These are phyloP conservation scores for Voacanga thouarsii DNA, from an alignment of 257 asterid species.

Conservation along the genomic window DNA sequence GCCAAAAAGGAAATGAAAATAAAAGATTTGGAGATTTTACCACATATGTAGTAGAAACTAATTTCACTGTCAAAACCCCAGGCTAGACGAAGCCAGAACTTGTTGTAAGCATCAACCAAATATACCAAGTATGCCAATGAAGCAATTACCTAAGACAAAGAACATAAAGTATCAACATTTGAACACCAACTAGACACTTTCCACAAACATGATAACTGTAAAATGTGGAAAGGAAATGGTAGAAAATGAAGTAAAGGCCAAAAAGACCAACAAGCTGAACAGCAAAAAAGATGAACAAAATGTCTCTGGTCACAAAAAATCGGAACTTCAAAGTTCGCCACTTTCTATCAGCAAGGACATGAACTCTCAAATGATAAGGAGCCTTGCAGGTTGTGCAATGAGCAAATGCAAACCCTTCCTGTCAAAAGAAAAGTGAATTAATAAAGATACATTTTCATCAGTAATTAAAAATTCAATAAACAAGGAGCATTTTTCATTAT, in stretches of 20 bases:
- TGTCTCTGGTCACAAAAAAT: slow-evolving; percentile 90
- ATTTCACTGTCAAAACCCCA: slow-evolving; percentile 79
- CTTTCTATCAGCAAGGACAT: slow-evolving; percentile 69
- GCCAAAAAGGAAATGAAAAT: background rate
- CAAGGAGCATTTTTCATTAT: background rate
- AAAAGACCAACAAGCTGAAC: slow-evolving; percentile 73
- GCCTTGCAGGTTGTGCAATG: slow-evolving; percentile 97
- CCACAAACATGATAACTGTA: slow-evolving; percentile 2
- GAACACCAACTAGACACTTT: slow-evolving; percentile 10
- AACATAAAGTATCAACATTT: slow-evolving; percentile 18
- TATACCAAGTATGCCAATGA: slow-evolving; percentile 62
- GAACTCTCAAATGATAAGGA: slow-evolving; percentile 85
- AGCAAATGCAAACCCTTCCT: slow-evolving; percentile 97
- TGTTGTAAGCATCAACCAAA: slow-evolving; percentile 61
- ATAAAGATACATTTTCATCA: background rate
- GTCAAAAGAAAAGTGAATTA: slow-evolving; percentile 19
- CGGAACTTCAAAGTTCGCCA: slow-evolving; percentile 93
- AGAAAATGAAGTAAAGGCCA: slow-evolving; percentile 15
- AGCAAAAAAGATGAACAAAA: slow-evolving; percentile 72
- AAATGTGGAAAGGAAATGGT: background rate
- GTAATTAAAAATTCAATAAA: background rate
- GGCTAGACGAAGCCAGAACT: slow-evolving; percentile 68
- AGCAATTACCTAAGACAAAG: slow-evolving; percentile 61
- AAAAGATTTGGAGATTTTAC: slow-evolving; percentile 41
- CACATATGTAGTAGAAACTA: slow-evolving; percentile 89